Evolutionary conservation across 148 eudicot genomes (phyloP).

Genomic region (Rhododendron ovatum): DNA sequence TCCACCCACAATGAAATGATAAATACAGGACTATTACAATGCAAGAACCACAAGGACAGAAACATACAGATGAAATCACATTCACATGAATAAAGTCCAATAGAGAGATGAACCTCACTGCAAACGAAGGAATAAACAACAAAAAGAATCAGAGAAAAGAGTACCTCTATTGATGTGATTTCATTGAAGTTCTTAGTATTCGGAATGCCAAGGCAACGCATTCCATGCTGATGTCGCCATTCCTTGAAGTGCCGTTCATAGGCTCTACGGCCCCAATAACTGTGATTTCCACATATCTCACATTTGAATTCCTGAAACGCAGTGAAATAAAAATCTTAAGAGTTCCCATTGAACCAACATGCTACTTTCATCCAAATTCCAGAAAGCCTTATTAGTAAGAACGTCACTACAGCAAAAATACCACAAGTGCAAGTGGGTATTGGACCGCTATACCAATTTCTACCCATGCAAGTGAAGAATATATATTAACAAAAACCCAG

Average conservation of each 20-base stretch:
- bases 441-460: neutral
- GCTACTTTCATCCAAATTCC: neutral
- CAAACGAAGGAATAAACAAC: neutral
- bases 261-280: constrained; percentile 98
- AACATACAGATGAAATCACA: neutral
- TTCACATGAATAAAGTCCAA: neutral
- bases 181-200: constrained; percentile 97
- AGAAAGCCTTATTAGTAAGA: neutral
- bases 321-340: neutral
- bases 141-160: neutral
- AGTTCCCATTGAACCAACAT: neutral
- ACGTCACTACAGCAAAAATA: neutral
- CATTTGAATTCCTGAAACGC: constrained; percentile 84
- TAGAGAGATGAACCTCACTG: neutral
- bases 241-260: constrained; percentile 98
- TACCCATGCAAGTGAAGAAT: neutral
- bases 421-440: neutral
- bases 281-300: constrained; percentile 95
- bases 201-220: constrained; percentile 98
- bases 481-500: neutral
- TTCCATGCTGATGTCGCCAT: constrained; percentile 96
- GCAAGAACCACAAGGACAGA: neutral
- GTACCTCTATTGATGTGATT: constrained; percentile 87
- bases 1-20: neutral
- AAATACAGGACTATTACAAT: neutral